phyloP scores from a whole-genome alignment of 2,329 filamentous ascomycete genomes.

The Sporothrix sp. region DNA sequence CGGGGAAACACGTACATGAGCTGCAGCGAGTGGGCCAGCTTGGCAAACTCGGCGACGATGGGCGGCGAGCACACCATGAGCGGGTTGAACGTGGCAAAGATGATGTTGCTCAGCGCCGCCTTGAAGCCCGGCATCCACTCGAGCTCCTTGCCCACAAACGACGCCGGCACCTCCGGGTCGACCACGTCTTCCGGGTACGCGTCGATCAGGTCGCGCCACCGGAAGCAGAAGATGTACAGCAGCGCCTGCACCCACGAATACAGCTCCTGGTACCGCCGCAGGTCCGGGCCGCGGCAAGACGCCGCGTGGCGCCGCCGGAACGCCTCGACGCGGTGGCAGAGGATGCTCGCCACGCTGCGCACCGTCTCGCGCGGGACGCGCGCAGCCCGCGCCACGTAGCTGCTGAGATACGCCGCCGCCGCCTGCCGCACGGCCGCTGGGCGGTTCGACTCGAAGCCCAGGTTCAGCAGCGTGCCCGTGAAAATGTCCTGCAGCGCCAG shows the following conservation, averaged over 20 bases:
- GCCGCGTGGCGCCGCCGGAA: conserved; percentile 65
- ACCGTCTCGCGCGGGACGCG: conserved; percentile 68
- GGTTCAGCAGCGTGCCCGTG: conserved; percentile 63
- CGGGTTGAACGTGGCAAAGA: conserved; percentile 84
- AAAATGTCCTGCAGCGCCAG: conserved; percentile 73
- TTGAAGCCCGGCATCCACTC: conserved; percentile 68
- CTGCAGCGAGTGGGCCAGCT: conserved; percentile 72
- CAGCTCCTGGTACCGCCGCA: conserved; percentile 73
- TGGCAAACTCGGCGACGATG: conserved; percentile 87
- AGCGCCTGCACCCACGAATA: conserved; percentile 83
- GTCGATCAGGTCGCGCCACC: conserved; percentile 81
- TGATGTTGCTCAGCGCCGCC: conserved; percentile 63
- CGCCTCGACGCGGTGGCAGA: conserved; percentile 66
- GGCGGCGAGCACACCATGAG: conserved; percentile 86
- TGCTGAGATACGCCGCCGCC: conserved; percentile 84
- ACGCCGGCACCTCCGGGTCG: conserved; percentile 52
- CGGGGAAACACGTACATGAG: conserved; percentile 85
- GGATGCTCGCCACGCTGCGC: conserved; percentile 69
- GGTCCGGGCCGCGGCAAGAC: conserved; percentile 71
- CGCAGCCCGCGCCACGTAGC: conserved; percentile 84
- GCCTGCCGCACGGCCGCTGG: conserved; percentile 69
- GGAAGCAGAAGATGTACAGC: conserved; percentile 94
- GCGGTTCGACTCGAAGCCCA: conserved; percentile 60
- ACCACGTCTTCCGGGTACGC: conserved; percentile 49
- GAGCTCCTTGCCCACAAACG: conserved; percentile 60